phyloP scores from a whole-genome alignment of 2,329 filamentous ascomycete genomes.

The Piedraia hortae region DNA sequence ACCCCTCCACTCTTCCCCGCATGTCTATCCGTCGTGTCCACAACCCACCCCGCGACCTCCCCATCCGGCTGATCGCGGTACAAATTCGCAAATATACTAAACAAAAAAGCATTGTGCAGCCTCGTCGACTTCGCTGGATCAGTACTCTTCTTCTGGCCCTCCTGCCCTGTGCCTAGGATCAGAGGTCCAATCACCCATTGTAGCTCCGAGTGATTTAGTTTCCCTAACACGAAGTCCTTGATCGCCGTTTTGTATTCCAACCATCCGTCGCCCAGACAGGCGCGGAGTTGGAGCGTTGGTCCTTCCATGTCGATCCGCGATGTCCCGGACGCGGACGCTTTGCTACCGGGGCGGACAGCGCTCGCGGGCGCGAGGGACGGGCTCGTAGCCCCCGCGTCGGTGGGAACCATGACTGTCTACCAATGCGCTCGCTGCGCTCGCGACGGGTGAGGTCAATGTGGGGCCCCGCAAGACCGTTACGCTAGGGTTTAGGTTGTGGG shows the following conservation, averaged over 20 bases:
- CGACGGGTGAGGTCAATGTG: too few relatives aligned
- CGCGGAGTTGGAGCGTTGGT: conserved; percentile 31
- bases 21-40: conserved; percentile 43
- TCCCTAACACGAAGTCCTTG: conserved; percentile 29
- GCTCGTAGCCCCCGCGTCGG: too few relatives aligned
- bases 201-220: conserved; percentile 33
- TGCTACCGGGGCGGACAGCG: too few relatives aligned
- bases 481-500: too few relatives aligned
- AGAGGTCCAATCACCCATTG: conserved; percentile 27
- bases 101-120: conserved; percentile 33
- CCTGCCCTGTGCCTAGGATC: too few relatives aligned
- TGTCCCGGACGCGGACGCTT: too few relatives aligned
- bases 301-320: too few relatives aligned
- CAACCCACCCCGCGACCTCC: conserved; percentile 35
- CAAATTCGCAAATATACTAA: conserved; percentile 28
- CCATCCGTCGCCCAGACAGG: conserved; percentile 31
- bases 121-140: conserved; percentile 10
- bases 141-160: too few relatives aligned
- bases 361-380: too few relatives aligned
- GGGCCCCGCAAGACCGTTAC: too few relatives aligned
- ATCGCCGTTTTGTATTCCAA: conserved; percentile 30
- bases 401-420: too few relatives aligned
- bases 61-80: conserved; percentile 29
- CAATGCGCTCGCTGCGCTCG: too few relatives aligned
- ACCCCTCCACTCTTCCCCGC: conserved; percentile 28